Conservation (phyloP, 805 yeast genomes). For the Saturnispora zaruensis region DNA sequence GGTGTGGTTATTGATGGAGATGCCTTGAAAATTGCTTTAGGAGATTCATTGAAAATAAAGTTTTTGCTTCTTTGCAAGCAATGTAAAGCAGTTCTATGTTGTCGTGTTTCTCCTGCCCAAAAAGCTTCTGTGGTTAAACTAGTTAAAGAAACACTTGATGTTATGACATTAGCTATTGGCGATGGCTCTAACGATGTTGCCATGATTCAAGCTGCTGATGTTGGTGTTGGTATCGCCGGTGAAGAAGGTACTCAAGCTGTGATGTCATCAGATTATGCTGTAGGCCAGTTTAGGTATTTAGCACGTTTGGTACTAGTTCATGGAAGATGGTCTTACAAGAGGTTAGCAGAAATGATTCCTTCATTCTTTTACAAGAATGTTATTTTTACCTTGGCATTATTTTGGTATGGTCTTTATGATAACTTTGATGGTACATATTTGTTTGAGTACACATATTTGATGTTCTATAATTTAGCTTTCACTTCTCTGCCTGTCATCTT, state of each 20-base stretch:
- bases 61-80: conserved; percentile 68
- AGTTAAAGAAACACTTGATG: conserved; percentile 66
- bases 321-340: conserved; percentile 81
- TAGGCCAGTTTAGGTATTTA: conserved; percentile 73
- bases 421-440: conserved; percentile 75
- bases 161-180: conserved; percentile 82
- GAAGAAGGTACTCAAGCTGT: conserved; percentile 88
- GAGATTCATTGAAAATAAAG: conserved; percentile 36
- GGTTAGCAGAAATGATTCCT: conserved; percentile 79
- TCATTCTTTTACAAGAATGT: conserved; percentile 74
- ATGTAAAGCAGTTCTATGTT: conserved; percentile 74
- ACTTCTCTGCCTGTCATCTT: conserved; percentile 76
- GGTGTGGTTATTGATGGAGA: conserved; percentile 79
- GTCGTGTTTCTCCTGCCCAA: conserved; percentile 84
- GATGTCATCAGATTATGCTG: conserved; percentile 80
- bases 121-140: conserved; percentile 76
- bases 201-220: conserved; percentile 82
- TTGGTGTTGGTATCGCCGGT: conserved; percentile 87
- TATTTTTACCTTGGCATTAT: conserved; percentile 61
- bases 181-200: conserved; percentile 89
- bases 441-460: conserved; percentile 69
- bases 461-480: conserved; percentile 76
- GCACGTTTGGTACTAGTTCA: conserved; percentile 62
- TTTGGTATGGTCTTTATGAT: conserved; percentile 72
- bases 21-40: conserved; percentile 51